Base-by-base conservation (phyloP, 805 yeast species). In the Kazachstania taianensis region DNA sequence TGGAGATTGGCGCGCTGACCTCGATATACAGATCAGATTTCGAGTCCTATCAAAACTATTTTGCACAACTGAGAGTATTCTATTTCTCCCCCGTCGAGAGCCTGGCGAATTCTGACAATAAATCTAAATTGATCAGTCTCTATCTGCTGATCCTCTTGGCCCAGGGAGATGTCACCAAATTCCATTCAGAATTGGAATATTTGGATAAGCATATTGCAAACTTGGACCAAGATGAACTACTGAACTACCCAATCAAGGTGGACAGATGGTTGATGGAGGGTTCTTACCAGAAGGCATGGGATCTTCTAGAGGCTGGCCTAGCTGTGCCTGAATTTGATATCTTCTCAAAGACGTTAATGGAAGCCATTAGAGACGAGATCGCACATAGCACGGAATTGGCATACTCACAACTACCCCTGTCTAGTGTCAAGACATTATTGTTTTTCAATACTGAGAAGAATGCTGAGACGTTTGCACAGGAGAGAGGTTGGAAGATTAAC, bases 191-290 rank as follows among this genome's bases (percentile, higher is more conserved):
- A 57, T 67, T 89, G 42, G 96, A 89, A 58, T 67, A 66, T 40
- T 69, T 86, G 45, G 73, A 70, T 46, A 72, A 72, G 46, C 50
- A 57, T 27, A 45, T 63, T 19, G 43, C 49, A n/a, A 65, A 50
- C 49, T 54, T 56, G 42, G 89, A 84, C 46, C 66, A 69, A 24
- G 94, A 83, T 55, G 66, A 70, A 45, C 83, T 70, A 55, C 66
- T 89, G 46, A 72, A 75, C 32, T 86, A 86, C 56, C 97, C 97
- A 17, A 78, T 89, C 36, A 77, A 78, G 47, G 75, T 92, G 49
- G 97, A 92, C 58, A 78, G 83, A 45, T 84, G 94, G 81, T 72
- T 92, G 45, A 85, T 89, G 80, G 97, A 92, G 62, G 98, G 98
- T 29, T 81, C 89, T 45, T 92, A 87, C 61, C 92, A 85, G 59